phyloP scores from a whole-genome alignment of 768 basidiomycete genomes.

The Tubosaeta sp. region DNA sequence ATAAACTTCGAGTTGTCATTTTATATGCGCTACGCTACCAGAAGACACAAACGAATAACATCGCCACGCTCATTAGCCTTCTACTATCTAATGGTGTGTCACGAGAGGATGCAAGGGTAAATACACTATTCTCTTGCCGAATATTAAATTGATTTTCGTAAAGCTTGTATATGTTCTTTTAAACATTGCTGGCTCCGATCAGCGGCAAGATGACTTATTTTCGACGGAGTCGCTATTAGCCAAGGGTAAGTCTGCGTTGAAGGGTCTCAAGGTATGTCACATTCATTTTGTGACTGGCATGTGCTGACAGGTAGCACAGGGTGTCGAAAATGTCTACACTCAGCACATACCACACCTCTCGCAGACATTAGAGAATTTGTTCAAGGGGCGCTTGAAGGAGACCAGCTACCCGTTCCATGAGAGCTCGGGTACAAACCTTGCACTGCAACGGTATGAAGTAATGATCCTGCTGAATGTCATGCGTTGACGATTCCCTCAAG shows the following conservation, averaged over 20 bases:
- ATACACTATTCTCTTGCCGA: conserved; percentile 3
- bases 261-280: conserved; percentile 81
- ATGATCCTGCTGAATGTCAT: background rate
- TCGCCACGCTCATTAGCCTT: conserved; percentile 72
- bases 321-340: conserved; percentile 98
- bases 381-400: conserved; percentile 84
- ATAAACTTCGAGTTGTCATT: conserved; percentile 88
- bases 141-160: conserved; percentile 9
- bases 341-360: conserved; percentile 93
- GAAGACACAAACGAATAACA: conserved; percentile 78
- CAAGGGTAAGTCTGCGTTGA: conserved; percentile 90
- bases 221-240: conserved; percentile 93
- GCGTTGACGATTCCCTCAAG: conserved; percentile 37
- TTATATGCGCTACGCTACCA: conserved; percentile 94
- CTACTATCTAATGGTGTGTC: conserved; percentile 72
- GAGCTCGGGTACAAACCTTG: conserved; percentile 62
- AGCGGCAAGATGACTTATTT: conserved; percentile 96
- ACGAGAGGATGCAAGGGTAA: conserved; percentile 70
- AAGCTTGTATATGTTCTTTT: conserved; percentile 92
- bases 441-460: conserved; percentile 57
- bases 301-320: conserved; percentile 42
- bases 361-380: conserved; percentile 85
- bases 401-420: conserved; percentile 87
- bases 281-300: background rate
- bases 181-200: conserved; percentile 91